phyloP scores from a whole-genome alignment of 2,329 filamentous ascomycete species.

The Cladosporium sphaerospermum region DNA sequence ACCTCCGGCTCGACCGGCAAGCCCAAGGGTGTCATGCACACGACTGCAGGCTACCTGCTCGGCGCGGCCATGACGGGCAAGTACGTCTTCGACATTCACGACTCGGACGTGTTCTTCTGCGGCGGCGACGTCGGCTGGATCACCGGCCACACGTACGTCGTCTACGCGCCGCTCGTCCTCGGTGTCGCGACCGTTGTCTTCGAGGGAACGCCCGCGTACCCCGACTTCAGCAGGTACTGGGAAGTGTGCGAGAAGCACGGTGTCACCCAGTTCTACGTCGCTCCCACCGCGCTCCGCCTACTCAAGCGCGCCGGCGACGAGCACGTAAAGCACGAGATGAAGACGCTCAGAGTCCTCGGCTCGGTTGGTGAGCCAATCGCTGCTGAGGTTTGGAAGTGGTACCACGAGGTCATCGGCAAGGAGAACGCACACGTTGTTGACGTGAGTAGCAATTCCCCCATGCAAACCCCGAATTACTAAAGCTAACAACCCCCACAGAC shows the following conservation, averaged over 20 bases:
- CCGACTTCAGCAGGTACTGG: constrained; percentile 98
- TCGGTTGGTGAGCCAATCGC: constrained; percentile 97
- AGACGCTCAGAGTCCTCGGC: constrained; percentile 79
- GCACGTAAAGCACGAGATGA: constrained; percentile 84
- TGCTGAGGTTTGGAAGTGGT: constrained; percentile 99
- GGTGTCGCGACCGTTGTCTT: constrained; percentile 95
- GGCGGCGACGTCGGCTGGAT: constrained; percentile 99
- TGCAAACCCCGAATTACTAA: no score
- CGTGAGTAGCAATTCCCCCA: no score
- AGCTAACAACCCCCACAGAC: constrained; percentile 53
- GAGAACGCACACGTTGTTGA: constrained; percentile 90
- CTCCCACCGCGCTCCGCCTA: constrained; percentile 84
- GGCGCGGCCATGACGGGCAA: constrained; percentile 91
- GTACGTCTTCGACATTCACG: constrained; percentile 98
- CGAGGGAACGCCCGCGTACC: constrained; percentile 94
- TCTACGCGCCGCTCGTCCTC: constrained; percentile 88
- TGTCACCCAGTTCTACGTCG: constrained; percentile 97
- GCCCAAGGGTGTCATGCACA: constrained; percentile 98
- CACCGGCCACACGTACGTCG: constrained; percentile 96
- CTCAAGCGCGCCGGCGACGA: constrained; percentile 94
- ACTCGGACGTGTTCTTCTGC: constrained; percentile 90
- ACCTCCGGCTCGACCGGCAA: constrained; percentile 97
- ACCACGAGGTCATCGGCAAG: constrained; percentile 90
- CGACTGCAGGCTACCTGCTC: constrained; percentile 88
- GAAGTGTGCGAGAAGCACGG: constrained; percentile 93